Evolutionary conservation across 1,284 basidiomycete genomes (phyloP).

Genomic region (Polyporus tsugae): DNA sequence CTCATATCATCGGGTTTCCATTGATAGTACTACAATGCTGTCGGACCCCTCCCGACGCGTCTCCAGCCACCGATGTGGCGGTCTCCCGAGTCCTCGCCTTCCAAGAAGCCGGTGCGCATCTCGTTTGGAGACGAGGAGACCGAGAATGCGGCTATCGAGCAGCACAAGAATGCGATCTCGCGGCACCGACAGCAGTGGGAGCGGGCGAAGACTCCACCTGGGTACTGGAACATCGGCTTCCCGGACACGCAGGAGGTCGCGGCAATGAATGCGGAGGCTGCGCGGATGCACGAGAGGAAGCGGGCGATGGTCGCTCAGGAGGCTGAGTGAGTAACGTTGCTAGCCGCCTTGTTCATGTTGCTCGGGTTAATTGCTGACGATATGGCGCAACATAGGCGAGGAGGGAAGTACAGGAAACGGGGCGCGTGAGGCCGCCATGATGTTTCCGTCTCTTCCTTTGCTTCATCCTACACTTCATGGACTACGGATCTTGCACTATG

Average conservation of each 20-base stretch:
- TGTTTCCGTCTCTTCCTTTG: not conserved
- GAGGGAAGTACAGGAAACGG: conserved; percentile 34
- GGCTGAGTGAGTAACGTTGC: conserved; percentile 53
- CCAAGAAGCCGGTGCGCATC: conserved; percentile 37
- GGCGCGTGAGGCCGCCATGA: not conserved
- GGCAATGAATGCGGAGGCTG: conserved; percentile 77
- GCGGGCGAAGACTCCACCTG: conserved; percentile 80
- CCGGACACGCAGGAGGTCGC: conserved; percentile 84
- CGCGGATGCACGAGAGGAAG: conserved; percentile 75
- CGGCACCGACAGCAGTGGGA: conserved; percentile 81
- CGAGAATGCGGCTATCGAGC: conserved; percentile 43
- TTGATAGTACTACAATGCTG: conserved; percentile 79
- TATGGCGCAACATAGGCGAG: conserved; percentile 19
- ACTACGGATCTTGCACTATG: not conserved
- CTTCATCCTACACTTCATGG: not conserved
- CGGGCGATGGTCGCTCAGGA: conserved; percentile 62
- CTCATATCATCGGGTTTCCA: not conserved
- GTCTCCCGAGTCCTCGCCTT: conserved; percentile 54
- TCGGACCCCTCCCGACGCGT: conserved; percentile 73
- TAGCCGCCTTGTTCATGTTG: conserved; percentile 2
- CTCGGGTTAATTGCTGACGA: conserved; percentile 10
- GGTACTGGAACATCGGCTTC: conserved; percentile 90
- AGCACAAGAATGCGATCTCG: conserved; percentile 80
- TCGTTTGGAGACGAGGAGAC: conserved; percentile 24
- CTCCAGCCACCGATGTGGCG: conserved; percentile 76